Evolutionary conservation across 768 basidiomycete genomes (phyloP), one percentile per base, ranked within the genome.

Genomic region (Saitozyma sp.): DNA sequence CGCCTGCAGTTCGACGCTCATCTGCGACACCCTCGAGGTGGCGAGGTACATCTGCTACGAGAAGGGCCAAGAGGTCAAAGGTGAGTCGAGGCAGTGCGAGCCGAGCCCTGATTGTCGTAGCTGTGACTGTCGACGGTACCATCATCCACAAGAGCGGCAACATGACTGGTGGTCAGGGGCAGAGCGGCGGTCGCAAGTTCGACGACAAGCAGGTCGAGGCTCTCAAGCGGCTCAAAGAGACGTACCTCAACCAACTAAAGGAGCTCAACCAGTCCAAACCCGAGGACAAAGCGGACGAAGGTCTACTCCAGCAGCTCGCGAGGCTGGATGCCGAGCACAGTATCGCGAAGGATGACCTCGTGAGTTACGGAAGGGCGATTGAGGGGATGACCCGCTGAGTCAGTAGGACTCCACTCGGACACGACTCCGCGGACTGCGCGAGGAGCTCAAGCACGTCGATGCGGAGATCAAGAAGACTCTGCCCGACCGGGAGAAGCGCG

Each of bases 71-170:
- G 94, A 97, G 68, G 91, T 99, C 46, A 99, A 99, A 84, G 92
- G 95, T 94, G 61, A 42, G 85, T 40, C 51, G 39, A 11, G 16
- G 49, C 19, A 9, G 42, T 45, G 9, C 40, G 40, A 48, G 40
- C 17, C 6, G 16, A 39, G 58, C 50, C 37, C 61, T 59, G 52
- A 42, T 42, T 45, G 20, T 51, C 6, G 19, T 61, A 94, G 96
- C 94, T 63, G 96, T 99, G 19, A 96, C 96, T 0, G 82, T 99
- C 49, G 94, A 98, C 50, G 96, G 96, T 0, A 98, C 94, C 3
- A 83, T 99, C 63, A 97, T 99, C 52, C 96, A 99, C 79, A 94
- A 94, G 82, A 93, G 91, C 68, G 96, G 96, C 64, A 81, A 95
- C 52, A 98, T 99, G 75, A 99, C 96, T 41, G 96, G 96, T 81